Conservation (phyloP, 2,329 filamentous ascomycete species). For the Fusarium veterinarium region DNA sequence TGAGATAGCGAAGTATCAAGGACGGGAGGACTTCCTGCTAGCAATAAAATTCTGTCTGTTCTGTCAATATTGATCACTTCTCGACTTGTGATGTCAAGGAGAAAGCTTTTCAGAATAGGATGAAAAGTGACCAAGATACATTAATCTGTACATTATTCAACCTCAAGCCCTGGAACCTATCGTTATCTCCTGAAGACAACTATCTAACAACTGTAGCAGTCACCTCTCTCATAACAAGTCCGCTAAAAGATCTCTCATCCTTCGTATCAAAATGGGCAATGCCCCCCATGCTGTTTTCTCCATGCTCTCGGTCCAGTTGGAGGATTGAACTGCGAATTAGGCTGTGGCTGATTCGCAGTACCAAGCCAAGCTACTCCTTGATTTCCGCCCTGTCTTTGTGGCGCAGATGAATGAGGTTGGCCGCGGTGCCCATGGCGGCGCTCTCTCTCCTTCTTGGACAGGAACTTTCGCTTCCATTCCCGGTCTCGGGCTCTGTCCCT, state of each 20-base stretch:
- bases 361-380: background rate
- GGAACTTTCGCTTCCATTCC: background rate
- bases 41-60: background rate
- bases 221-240: background rate
- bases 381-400: no score
- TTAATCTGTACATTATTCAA: background rate
- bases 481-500: no score
- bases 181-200: background rate
- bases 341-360: background rate
- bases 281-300: background rate
- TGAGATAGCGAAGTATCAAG: background rate
- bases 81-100: background rate
- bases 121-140: fast-evolving
- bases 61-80: background rate
- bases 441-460: background rate
- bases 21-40: background rate
- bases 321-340: background rate
- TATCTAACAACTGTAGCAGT: background rate
- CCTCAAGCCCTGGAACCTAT: background rate
- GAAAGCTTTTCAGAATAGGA: fast-evolving
- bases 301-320: background rate
- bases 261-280: background rate
- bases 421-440: no score
- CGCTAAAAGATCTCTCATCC: no score
- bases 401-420: background rate